Conservation (phyloP, 441 rosid species). For the Erodium trifolium region DNA sequence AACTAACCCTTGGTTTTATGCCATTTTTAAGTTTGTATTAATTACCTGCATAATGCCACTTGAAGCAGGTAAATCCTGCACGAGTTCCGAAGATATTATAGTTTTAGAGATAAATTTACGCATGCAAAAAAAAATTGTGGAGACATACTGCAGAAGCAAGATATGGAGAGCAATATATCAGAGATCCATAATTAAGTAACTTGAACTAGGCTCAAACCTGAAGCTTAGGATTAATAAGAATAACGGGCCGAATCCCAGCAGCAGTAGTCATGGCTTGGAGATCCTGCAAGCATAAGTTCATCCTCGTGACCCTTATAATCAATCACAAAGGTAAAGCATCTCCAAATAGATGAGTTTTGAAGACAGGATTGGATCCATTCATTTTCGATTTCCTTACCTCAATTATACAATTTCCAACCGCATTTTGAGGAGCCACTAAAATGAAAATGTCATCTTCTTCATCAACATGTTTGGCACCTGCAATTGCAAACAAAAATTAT, state of each 20-base stretch:
- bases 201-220: constrained; percentile 36
- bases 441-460: constrained; percentile 84
- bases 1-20: not conserved
- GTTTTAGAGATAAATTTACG: not conserved
- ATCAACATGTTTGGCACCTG: constrained; percentile 71
- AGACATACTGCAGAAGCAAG: not conserved
- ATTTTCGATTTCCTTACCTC: constrained; percentile 41
- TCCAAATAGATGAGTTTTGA: not conserved
- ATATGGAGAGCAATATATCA: no score
- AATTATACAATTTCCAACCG: constrained; percentile 88
- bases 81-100: constrained; percentile 16
- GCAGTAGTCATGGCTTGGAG: constrained; percentile 85
- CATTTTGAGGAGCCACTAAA: constrained; percentile 94
- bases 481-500: not conserved
- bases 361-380: constrained; percentile 13
- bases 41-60: constrained; percentile 97
- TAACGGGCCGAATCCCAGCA: constrained; percentile 77
- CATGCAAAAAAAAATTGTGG: not conserved
- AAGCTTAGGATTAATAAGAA: constrained; percentile 81
- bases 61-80: constrained; percentile 86
- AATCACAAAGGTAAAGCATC: constrained; percentile 6
- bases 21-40: constrained; percentile 22
- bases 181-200: not conserved
- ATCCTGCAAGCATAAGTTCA: constrained; percentile 40
- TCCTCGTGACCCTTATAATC: constrained; percentile 12